Evolutionary conservation across 2,329 filamentous ascomycete species (phyloP).

Genomic region (Trichothecium sympodiale): DNA sequence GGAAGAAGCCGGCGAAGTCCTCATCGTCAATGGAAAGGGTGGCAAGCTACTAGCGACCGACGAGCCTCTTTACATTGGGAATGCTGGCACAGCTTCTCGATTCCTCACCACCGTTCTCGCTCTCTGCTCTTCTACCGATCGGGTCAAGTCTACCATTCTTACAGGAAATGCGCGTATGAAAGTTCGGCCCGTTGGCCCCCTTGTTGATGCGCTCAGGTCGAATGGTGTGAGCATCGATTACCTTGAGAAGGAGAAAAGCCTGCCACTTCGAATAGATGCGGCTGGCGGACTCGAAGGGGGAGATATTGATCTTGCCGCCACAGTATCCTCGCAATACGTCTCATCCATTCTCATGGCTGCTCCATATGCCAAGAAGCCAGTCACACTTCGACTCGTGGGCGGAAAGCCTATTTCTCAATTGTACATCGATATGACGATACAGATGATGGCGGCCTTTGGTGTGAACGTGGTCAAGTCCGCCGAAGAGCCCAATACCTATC

Average conservation of each 20-base stretch:
- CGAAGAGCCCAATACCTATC: constrained; percentile 80
- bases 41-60: constrained; percentile 68
- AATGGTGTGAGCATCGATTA: constrained; percentile 88
- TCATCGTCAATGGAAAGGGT: constrained; percentile 85
- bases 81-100: constrained; percentile 89
- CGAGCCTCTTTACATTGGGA: constrained; percentile 80
- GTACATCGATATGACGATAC: constrained; percentile 97
- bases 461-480: constrained; percentile 66
- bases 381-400: constrained; percentile 83
- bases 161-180: constrained; percentile 97
- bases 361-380: constrained; percentile 88
- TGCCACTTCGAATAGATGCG: constrained; percentile 75
- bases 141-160: constrained; percentile 57
- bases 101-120: constrained; percentile 90
- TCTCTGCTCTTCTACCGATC: constrained; percentile 58
- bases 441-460: constrained; percentile 94
- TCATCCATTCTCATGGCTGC: constrained; percentile 95
- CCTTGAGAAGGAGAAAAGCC: constrained; percentile 68
- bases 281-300: constrained; percentile 77
- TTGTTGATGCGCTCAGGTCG: constrained; percentile 77
- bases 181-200: constrained; percentile 79
- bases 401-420: constrained; percentile 94
- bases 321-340: constrained; percentile 97
- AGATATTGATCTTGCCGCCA: constrained; percentile 82
- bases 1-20: constrained; percentile 87